phyloP scores from a whole-genome alignment of 768 basidiomycete genomes.

The Mycena crocata region DNA sequence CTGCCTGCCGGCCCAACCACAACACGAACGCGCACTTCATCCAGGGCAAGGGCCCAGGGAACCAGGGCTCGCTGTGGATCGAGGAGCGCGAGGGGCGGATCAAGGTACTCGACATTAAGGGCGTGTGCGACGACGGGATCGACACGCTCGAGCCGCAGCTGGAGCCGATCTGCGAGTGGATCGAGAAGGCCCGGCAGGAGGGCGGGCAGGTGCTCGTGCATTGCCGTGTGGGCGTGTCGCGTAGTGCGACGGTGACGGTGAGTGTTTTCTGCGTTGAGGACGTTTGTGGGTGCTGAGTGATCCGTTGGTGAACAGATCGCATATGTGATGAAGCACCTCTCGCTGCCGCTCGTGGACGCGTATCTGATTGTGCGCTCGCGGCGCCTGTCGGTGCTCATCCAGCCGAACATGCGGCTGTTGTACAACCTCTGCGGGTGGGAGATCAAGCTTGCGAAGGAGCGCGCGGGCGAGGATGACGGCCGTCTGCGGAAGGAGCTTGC shows the following conservation, averaged over 20 bases:
- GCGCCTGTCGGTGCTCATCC: constrained; percentile 89
- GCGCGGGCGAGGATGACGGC: constrained; percentile 64
- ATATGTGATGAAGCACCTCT: constrained; percentile 95
- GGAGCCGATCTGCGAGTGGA: constrained; percentile 92
- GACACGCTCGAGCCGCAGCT: constrained; percentile 93
- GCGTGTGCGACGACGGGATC: constrained; percentile 96
- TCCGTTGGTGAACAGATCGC: constrained; percentile 83
- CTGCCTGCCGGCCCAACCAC: constrained; percentile 41
- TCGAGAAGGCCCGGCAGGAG: constrained; percentile 82
- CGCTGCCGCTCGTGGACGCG: constrained; percentile 88
- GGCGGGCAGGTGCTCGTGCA: constrained; percentile 96
- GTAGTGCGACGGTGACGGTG: constrained; percentile 93
- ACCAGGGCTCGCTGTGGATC: constrained; percentile 84
- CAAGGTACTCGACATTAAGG: constrained; percentile 91
- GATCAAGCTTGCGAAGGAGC: constrained; percentile 85
- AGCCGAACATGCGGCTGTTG: constrained; percentile 95
- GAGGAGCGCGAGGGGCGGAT: constrained; percentile 92
- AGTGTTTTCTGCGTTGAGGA: constrained; percentile 43
- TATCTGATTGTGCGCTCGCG: constrained; percentile 94
- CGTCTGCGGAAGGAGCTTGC: constrained; percentile 69
- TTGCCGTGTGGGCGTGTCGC: constrained; percentile 98
- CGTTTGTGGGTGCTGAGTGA: constrained; percentile 7
- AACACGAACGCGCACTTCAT: constrained; percentile 49
- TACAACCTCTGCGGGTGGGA: constrained; percentile 98
- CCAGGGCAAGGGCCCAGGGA: constrained; percentile 58